Base-by-base conservation (phyloP, 2,329 filamentous ascomycete species). In the Akanthomyces dipterigenus region DNA sequence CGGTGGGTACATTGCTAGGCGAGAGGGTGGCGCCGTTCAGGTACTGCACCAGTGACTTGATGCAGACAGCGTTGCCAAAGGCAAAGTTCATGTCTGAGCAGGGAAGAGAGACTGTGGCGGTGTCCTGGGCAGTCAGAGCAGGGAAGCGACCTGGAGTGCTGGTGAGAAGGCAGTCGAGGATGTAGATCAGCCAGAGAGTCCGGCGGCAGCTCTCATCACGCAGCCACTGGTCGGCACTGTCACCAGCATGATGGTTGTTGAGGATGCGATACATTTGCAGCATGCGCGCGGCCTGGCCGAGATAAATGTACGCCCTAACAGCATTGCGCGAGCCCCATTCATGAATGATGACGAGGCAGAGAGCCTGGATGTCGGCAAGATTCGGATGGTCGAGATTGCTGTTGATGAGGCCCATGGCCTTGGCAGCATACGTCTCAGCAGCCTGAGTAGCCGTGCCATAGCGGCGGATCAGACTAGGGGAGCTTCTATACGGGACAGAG, bases 251-350 rank as follows among this genome's bases (percentile, higher is more conserved):
- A 65, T 84, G 82, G 45, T 77, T 78, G 66, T 84, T 81, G 50
- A 86, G 78, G 61, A 86, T 81, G 64, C 82, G 79, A 67, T 82
- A 85, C 83, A 86, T 86, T 73, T 86, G 83, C 36, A 83, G 78
- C 82, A 86, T 85, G 63, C 83, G 81, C n/a, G 82, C 80, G 36
- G 83, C 83, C 69, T 86, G 83, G 64, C 83, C 83, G 26, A 86
- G 77, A 68, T 85, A 85, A 70, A 85, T 81, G 75, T 86, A 86
- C 64, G 83, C 83, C 20, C 83, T 82, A 34, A 86, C 82, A 42
- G 83, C 83, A 70, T 85, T 85, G 46, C 83, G 75, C 62, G 80
- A 81, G 53, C 83, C 83, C 83, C 83, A 86, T 72, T 86, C 83
- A 66, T 86, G 83, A 57, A 86, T 83, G 65, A 84, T 81, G 65